phyloP scores from a whole-genome alignment of 2,329 filamentous ascomycete species.

The Beauveria rudraprayagi region DNA sequence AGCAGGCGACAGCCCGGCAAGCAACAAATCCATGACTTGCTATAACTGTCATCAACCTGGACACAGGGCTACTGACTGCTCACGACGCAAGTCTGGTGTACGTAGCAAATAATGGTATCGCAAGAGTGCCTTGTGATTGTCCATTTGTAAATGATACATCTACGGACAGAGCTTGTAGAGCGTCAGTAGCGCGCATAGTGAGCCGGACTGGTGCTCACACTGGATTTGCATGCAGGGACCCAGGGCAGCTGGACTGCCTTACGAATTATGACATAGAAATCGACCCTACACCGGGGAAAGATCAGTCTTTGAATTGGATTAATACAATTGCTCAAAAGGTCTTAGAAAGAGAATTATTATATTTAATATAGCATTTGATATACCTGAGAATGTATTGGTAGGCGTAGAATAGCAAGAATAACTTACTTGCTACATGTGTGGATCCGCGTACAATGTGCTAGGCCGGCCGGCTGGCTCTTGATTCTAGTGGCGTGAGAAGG shows the following conservation, averaged over 20 bases:
- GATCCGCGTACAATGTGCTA: not conserved
- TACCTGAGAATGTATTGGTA: not conserved
- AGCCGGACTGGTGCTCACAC: not conserved
- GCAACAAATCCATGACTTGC: constrained; percentile 35
- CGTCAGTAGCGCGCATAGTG: not conserved
- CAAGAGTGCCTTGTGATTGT: not conserved
- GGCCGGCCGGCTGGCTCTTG: not conserved
- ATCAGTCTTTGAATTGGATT: not conserved
- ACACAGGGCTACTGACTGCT: constrained; percentile 51
- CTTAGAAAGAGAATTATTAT: not conserved
- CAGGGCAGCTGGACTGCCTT: not conserved
- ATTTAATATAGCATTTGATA: not conserved
- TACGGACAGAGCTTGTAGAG: not conserved
- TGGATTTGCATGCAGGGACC: not conserved
- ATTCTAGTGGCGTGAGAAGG: constrained; percentile 5
- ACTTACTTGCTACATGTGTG: not conserved
- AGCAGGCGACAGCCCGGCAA: constrained; percentile 20
- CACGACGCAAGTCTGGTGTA: constrained; percentile 22
- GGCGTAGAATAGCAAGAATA: not conserved
- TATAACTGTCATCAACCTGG: constrained; percentile 54
- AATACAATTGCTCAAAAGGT: not conserved
- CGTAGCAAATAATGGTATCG: not conserved
- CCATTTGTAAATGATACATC: not conserved
- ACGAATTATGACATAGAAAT: constrained; percentile 1
- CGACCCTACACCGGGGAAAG: not conserved